A percentile compares a stretch with the other conserved stretches of the same genome.
These are phyloP conservation scores for Kluyveromyces dobzhanskii DNA, from an alignment of 805 yeast species.

Conservation along the genomic window DNA sequence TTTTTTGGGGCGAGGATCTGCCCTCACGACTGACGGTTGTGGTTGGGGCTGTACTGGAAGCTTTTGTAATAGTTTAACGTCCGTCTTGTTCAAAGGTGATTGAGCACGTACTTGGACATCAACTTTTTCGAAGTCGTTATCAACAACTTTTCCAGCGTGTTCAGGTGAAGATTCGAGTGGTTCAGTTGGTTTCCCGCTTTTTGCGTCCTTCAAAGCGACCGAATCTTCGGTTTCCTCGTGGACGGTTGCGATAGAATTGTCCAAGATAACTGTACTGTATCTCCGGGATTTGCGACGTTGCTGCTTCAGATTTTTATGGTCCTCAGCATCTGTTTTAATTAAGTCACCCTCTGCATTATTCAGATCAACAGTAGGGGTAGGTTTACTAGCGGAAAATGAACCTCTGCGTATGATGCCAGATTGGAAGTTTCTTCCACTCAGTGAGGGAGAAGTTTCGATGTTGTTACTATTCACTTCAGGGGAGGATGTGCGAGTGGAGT, in stretches of 20 bases:
- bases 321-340: conserved; percentile 25
- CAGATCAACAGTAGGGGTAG: conserved; percentile 28
- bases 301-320: conserved; percentile 8
- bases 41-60: background rate
- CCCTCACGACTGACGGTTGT: too few species aligned
- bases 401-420: conserved; percentile 17
- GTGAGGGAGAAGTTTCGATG: background rate
- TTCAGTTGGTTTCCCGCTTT: background rate
- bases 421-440: background rate
- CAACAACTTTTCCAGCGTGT: background rate
- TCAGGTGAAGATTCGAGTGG: background rate
- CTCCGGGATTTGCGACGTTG: conserved; percentile 13
- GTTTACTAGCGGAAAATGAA: conserved; percentile 22
- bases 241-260: conserved; percentile 10
- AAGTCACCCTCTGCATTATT: conserved; percentile 31
- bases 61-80: background rate
- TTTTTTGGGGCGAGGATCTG: conserved; percentile 1
- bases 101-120: background rate
- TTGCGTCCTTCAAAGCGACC: conserved; percentile 4
- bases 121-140: background rate
- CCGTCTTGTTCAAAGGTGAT: background rate
- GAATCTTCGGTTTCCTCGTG: conserved; percentile 14
- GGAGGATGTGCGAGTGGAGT: too few species aligned
- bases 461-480: background rate
- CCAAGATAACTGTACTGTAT: conserved; percentile 11